A percentile compares a stretch with the other conserved stretches of the same genome.
These are phyloP conservation scores for Boletellus ananiceps DNA, from an alignment of 768 basidiomycete genomes.

Conservation along the genomic window DNA sequence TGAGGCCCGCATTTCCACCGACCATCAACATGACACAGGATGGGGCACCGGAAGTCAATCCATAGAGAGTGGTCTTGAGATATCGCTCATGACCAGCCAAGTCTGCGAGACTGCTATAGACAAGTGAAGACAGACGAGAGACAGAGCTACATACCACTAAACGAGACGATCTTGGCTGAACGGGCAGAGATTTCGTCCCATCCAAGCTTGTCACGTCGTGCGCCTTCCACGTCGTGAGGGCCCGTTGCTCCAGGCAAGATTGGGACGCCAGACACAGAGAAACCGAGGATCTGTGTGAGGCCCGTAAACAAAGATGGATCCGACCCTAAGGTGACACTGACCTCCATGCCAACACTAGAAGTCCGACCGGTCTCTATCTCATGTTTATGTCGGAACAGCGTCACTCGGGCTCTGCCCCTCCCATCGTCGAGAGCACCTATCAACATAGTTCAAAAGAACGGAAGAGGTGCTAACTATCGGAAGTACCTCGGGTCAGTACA, in stretches of 20 bases:
- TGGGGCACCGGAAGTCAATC: constrained; percentile 89
- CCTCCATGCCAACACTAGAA: constrained; percentile 96
- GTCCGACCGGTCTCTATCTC: constrained; percentile 96
- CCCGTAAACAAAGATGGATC: background rate
- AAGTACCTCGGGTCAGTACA: constrained; percentile 84
- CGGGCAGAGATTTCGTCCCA: constrained; percentile 94
- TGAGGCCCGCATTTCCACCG: constrained; percentile 89
- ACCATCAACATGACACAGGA: constrained; percentile 92
- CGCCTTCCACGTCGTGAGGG: constrained; percentile 55
- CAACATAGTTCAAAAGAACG: constrained; percentile 6
- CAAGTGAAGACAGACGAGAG: background rate
- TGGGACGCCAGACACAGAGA: constrained; percentile 68
- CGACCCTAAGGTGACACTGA: constrained; percentile 32
- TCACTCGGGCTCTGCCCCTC: constrained; percentile 76
- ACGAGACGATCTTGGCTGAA: constrained; percentile 90
- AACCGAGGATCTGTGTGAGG: constrained; percentile 73
- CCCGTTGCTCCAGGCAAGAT: constrained; percentile 66
- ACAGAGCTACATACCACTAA: constrained; percentile 56
- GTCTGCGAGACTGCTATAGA: constrained; percentile 45
- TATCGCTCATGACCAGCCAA: constrained; percentile 95
- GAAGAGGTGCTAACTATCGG: constrained; percentile 16
- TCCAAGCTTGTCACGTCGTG: constrained; percentile 80
- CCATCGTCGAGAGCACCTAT: constrained; percentile 77
- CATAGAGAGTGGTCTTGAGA: constrained; percentile 90
- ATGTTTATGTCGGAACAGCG: constrained; percentile 94